Evolutionary conservation across 2,329 filamentous ascomycete genomes (phyloP).

Genomic region (Alternaria sp.): DNA sequence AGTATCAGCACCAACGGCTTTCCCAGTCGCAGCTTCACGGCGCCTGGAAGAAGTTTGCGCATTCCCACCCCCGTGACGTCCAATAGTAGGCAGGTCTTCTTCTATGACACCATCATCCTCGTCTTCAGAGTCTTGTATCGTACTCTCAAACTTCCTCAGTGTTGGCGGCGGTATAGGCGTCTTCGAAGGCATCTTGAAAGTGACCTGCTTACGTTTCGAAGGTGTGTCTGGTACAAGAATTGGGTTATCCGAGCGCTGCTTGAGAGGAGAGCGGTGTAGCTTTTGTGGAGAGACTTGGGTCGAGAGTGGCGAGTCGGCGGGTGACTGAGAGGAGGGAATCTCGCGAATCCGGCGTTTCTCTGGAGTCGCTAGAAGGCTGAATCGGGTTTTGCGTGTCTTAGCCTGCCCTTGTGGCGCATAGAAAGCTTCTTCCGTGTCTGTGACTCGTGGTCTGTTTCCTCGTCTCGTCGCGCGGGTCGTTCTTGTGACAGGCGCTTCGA

Average conservation of each 20-base stretch:
- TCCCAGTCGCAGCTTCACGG: background rate
- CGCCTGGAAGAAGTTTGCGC: slow-evolving; percentile 6
- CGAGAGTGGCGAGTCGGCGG: slow-evolving; percentile 37
- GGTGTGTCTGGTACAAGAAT: slow-evolving; percentile 27
- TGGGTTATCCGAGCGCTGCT: slow-evolving; percentile 19
- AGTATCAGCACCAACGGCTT: slow-evolving; percentile 29
- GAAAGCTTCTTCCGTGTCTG: background rate
- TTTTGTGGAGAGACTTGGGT: slow-evolving; percentile 35
- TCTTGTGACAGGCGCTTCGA: slow-evolving; percentile 26
- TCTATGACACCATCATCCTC: slow-evolving; percentile 35
- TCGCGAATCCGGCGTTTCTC: slow-evolving; percentile 39
- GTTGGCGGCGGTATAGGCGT: slow-evolving; percentile 19
- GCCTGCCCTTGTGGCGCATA: background rate
- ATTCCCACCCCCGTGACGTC: slow-evolving; percentile 2
- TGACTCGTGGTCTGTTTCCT: background rate
- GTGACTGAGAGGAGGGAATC: slow-evolving; percentile 47
- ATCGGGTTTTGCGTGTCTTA: slow-evolving; percentile 24
- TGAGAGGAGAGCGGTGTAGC: slow-evolving; percentile 19
- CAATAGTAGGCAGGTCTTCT: slow-evolving; percentile 11
- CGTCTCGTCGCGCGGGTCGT: slow-evolving; percentile 15
- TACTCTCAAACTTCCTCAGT: slow-evolving; percentile 35
- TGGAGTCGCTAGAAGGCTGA: slow-evolving; percentile 42
- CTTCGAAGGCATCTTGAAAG: slow-evolving; percentile 26
- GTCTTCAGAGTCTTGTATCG: slow-evolving; percentile 45
- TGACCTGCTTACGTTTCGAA: slow-evolving; percentile 40